These are phyloP conservation scores for Populus tremula DNA, from an alignment of 345 rosid genomes.

Conservation along the genomic window DNA sequence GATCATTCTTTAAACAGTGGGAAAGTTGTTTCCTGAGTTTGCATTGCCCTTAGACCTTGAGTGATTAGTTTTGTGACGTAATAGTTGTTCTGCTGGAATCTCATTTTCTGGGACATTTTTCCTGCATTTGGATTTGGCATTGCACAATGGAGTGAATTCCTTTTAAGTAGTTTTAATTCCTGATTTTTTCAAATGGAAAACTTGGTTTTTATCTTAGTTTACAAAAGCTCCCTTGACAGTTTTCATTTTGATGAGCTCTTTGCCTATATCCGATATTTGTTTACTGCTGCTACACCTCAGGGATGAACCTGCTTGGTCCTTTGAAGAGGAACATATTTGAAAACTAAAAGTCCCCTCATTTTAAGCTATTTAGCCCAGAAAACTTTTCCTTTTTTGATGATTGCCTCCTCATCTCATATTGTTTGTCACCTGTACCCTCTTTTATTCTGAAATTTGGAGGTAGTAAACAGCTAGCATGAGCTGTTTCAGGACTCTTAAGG, in stretches of 20 bases:
- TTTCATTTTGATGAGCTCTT: background rate
- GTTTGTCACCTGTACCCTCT: background rate
- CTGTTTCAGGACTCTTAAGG: too few species aligned
- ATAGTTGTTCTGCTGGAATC: background rate
- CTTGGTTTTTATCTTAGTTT: background rate
- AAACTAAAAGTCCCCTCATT: background rate
- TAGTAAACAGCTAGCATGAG: background rate
- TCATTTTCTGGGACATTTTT: background rate
- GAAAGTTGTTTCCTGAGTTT: background rate
- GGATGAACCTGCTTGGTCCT: background rate
- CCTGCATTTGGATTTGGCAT: background rate
- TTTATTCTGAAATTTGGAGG: background rate
- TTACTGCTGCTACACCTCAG: background rate
- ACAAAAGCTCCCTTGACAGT: background rate
- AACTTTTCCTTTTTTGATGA: background rate
- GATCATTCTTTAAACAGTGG: background rate
- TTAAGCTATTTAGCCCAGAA: background rate
- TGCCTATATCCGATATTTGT: background rate
- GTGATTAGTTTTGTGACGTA: background rate
- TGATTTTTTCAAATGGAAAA: background rate
- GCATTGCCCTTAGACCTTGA: background rate
- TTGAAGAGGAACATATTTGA: background rate
- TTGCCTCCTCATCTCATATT: background rate
- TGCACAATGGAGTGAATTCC: background rate
- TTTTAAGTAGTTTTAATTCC: background rate